phyloP scores from a whole-genome alignment of 1,284 basidiomycete genomes.

The Papiliotrema nemorosa region DNA sequence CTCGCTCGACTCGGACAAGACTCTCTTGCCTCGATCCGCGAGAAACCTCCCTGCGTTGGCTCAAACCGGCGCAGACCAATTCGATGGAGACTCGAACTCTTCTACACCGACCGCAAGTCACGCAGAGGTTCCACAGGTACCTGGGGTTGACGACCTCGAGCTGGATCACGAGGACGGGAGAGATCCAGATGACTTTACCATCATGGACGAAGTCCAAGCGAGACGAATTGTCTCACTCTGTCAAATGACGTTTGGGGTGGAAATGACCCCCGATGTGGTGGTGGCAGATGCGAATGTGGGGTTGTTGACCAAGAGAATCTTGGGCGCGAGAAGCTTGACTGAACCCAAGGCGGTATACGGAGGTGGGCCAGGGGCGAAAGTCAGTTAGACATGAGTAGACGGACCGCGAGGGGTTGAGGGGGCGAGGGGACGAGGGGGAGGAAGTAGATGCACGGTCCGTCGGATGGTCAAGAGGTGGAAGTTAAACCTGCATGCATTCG shows the following conservation, averaged over 20 bases:
- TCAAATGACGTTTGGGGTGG: constrained; percentile 76
- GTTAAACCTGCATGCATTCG: background rate
- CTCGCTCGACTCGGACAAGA: constrained; percentile 79
- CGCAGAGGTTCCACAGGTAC: too few relatives aligned
- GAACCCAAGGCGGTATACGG: background rate
- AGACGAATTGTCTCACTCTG: constrained; percentile 76
- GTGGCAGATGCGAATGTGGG: constrained; percentile 88
- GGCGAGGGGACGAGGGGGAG: background rate
- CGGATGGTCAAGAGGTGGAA: background rate
- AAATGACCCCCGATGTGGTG: constrained; percentile 83
- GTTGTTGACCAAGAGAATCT: constrained; percentile 73
- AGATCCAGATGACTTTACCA: constrained; percentile 87
- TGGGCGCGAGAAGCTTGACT: constrained; percentile 65
- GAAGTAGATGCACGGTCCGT: background rate
- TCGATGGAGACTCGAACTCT: background rate
- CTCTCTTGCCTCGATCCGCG: constrained; percentile 68
- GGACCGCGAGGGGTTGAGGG: background rate
- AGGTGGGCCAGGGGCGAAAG: constrained; percentile 2
- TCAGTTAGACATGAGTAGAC: background rate
- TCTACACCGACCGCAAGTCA: background rate
- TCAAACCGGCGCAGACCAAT: background rate
- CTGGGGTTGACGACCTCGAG: background rate
- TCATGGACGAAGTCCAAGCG: constrained; percentile 88
- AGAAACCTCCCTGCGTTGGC: constrained; percentile 10
- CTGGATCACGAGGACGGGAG: constrained; percentile 23